Conservation (phyloP, 257 asterid genomes). For the Gentiana dahurica region DNA sequence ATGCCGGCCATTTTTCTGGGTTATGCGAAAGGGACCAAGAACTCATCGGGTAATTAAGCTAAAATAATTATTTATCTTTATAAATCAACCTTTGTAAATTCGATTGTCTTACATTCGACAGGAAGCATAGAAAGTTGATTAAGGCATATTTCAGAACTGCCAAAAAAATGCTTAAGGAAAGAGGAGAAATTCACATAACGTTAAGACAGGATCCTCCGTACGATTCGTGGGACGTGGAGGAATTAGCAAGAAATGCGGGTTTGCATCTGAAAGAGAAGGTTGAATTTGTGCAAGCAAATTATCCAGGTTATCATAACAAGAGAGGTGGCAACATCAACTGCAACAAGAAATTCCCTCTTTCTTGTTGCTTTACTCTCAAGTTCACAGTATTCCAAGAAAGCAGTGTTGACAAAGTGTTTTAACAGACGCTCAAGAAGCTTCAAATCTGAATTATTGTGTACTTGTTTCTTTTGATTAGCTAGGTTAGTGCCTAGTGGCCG, state of each 20-base stretch:
- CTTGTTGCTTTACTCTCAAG: constrained; percentile 2
- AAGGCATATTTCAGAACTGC: constrained; percentile 10
- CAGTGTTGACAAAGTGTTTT: too few relatives aligned
- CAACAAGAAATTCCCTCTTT: constrained; percentile 4
- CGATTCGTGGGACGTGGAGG: constrained; percentile 5
- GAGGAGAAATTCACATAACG: constrained; percentile 12
- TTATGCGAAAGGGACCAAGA: constrained; percentile 4
- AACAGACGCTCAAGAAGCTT: too few relatives aligned
- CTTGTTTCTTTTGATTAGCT: too few relatives aligned
- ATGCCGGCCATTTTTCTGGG: constrained; percentile 13
- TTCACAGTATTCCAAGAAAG: background rate
- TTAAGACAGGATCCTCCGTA: constrained; percentile 9
- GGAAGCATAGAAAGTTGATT: constrained; percentile 4
- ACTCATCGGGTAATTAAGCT: constrained; percentile 6
- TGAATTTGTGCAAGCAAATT: constrained; percentile 1
- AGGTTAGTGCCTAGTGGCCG: too few relatives aligned
- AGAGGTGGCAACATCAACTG: constrained; percentile 6
- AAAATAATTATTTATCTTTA: background rate
- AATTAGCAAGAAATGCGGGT: constrained; percentile 1
- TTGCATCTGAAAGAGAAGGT: constrained; percentile 3
- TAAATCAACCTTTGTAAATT: too few relatives aligned
- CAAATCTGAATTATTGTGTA: too few relatives aligned
- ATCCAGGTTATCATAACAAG: constrained; percentile 18
- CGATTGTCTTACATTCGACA: background rate
- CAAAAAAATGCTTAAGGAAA: constrained; percentile 5